Conservation (phyloP, 306 rosid species). For the Vigna trinervia region DNA sequence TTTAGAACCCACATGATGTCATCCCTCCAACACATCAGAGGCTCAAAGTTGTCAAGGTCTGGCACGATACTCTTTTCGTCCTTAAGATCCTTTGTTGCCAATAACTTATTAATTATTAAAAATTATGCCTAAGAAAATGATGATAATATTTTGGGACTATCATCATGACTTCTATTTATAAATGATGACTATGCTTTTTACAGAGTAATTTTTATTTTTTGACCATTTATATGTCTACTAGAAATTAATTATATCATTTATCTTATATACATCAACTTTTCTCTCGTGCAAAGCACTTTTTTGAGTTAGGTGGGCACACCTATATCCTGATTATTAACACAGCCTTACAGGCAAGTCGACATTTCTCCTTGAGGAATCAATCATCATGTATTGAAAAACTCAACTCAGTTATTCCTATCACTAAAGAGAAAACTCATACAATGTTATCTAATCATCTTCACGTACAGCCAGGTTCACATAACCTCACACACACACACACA, state of each 20-base stretch:
- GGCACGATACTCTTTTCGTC: too few relatives aligned
- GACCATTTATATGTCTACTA: background rate
- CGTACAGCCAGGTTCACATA: background rate
- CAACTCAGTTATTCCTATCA: background rate
- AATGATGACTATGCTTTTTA: background rate
- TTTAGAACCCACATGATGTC: too few relatives aligned
- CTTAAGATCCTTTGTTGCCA: too few relatives aligned
- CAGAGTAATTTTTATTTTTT: background rate
- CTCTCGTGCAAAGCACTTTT: background rate
- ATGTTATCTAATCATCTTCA: constrained; percentile 20
- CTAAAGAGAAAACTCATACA: constrained; percentile 1
- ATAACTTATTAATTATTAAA: too few relatives aligned
- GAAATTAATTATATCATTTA: background rate
- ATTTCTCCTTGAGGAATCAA: background rate
- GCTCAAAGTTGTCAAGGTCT: too few relatives aligned
- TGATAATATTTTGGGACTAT: too few relatives aligned
- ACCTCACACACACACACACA: too few relatives aligned
- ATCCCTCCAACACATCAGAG: too few relatives aligned
- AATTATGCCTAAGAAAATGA: too few relatives aligned
- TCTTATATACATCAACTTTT: background rate
- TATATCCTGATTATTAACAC: constrained; percentile 3
- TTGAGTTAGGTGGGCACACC: background rate
- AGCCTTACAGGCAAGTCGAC: background rate
- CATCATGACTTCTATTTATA: background rate
- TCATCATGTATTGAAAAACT: background rate